Evolutionary conservation across 139 green algal genomes (phyloP).

Genomic region (Chloropicon primus): DNA sequence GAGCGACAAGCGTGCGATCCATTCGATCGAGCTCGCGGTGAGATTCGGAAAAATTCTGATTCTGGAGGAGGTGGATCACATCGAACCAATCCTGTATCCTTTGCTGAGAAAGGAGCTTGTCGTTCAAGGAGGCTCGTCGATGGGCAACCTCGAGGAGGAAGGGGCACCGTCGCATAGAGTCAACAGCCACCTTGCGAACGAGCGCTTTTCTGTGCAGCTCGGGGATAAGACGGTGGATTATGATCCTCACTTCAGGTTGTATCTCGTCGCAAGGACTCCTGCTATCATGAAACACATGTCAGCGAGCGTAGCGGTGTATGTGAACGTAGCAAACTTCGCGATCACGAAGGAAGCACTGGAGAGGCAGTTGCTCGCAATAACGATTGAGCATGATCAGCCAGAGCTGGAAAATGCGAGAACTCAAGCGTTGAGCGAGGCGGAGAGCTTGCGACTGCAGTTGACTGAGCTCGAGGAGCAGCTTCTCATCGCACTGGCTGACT

Average conservation of each 20-base stretch:
- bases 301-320: constrained; percentile 31
- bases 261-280: constrained; percentile 56
- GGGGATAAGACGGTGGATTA: constrained; percentile 45
- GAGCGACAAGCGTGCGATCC: constrained; percentile 29
- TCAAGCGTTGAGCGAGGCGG: constrained; percentile 24
- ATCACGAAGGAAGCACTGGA: constrained; percentile 36
- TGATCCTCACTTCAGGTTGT: constrained; percentile 57
- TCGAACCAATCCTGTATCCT: constrained; percentile 55
- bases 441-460: constrained; percentile 52
- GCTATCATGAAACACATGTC: constrained; percentile 29
- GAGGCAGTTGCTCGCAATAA: constrained; percentile 43
- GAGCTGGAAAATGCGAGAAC: constrained; percentile 63
- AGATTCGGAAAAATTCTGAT: constrained; percentile 70
- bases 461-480: constrained; percentile 40
- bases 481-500: constrained; percentile 42
- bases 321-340: constrained; percentile 57
- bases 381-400: constrained; percentile 52
- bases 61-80: constrained; percentile 44
- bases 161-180: background rate
- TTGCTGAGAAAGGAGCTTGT: constrained; percentile 50
- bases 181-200: background rate
- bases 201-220: constrained; percentile 13
- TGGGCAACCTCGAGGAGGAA: constrained; percentile 40
- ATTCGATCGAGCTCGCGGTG: constrained; percentile 27
- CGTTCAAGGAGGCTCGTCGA: constrained; percentile 20